Evolutionary conservation across 441 rosid genomes (phyloP), one percentile per base, ranked within the genome.

Genomic region (Biscutella auriculata): DNA sequence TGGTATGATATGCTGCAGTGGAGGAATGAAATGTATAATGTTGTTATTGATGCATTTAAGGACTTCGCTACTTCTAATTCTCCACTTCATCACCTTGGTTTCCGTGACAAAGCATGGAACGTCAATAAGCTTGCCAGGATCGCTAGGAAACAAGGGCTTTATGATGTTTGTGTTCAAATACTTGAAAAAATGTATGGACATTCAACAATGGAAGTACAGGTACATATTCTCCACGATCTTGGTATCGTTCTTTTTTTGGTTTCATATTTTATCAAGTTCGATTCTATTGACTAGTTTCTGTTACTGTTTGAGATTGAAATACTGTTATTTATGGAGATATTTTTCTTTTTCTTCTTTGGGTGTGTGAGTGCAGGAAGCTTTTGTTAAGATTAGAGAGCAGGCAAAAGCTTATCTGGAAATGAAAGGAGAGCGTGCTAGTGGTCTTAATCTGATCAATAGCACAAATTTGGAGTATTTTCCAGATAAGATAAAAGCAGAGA

Each of bases 131-230:
- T 94, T 54, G 97, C 99, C 60, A 95, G 79, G 68, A 86, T 90
- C 69, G 90, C 97, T 73, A 85, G 96, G 65, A 94, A 86, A 76
- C 99, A 94, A 73, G 97, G 97, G 46, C 99, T 94, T 72, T 66
- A 82, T 70, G 96, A 94, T 79, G 96, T 90, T 66, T 94, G 99
- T 57, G 95, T 90, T 49, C 74, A 81, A 32, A 79, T 90, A 66
- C 96, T 70, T 48, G 97, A 94, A 37, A 94, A 94, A 87, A 85
- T 94, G 96, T 88, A 94, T 74, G 97, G 97, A 57, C 97, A 94
- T 73, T 82, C 97, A 36, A 84, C 97, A 60, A 94, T 94, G 99
- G 97, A 94, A 77, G 95, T 94, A 26, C 99, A 94, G 99, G 99
- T 94, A 82, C 39, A 29, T 49, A 19, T 26, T 54, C 54, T 42